Evolutionary conservation across 2,329 filamentous ascomycete genomes (phyloP), one percentile per base, ranked within the genome.

Genomic region (Colletotrichum sp.): DNA sequence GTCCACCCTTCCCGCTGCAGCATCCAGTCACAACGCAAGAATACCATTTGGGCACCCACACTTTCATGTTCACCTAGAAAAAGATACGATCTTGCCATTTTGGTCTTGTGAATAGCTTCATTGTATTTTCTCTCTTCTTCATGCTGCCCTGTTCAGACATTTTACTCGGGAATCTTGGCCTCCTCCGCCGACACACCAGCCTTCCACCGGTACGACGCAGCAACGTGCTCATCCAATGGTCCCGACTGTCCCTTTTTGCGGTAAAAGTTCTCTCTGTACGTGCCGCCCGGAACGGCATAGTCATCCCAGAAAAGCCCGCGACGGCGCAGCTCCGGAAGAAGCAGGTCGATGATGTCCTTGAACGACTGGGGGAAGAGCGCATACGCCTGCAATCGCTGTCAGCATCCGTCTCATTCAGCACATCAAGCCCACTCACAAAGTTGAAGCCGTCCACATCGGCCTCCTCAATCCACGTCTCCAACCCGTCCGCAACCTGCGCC

Each of bases 391-490:
- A 5, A 5, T 60, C 4, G 13, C 13, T 8, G 18, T n/a, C 16
- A 12, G 5, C 13, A 5, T 3, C 12, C 16, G 6, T 8, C 34
- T 8, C 4, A 4, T 32, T 34, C 66, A 24, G 21, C 7, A 36
- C 48, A 75, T 57, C 16, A 15, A 13, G 8, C 5, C 9, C 55
- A 24, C 8, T 85, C 81, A 92, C 92, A 81, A 95, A 89, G 80
- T 95, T 95, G 83, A 95, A 95, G 0, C 93, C 93, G 80, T 95
- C 93, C 1, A 95, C 89, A 78, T 94, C 93, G 0, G 92, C 93
- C 81, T 94, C 93, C 8, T 86, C 80, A 0, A 94, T 86, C 93
- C 93, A 95, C 1, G 86, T 83, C 83, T 95, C 92, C 72, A 95
- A 86, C 58, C 90, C 88, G 80, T 95, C 93, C 0, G 92, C 93